Percentiles rank a stretch among this genome's conserved stretches.
phyloP scores from a whole-genome alignment of 2,329 filamentous ascomycete species.

The Curvularia lunata region DNA sequence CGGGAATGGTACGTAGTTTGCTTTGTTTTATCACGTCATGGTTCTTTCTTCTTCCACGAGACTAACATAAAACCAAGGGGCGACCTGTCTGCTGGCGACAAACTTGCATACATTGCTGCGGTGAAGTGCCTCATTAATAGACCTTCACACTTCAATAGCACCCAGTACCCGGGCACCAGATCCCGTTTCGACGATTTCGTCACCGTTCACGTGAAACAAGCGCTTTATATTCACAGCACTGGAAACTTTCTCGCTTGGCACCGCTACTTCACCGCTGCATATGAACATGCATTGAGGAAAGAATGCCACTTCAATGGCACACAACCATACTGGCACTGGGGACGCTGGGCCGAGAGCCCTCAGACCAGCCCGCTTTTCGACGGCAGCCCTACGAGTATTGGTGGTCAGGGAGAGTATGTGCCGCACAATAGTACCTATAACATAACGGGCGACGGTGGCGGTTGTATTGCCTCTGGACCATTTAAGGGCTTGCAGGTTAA shows the following conservation, averaged over 20 bases:
- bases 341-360: slow-evolving; percentile 52
- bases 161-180: slow-evolving; percentile 41
- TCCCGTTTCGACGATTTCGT: slow-evolving; percentile 49
- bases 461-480: slow-evolving; percentile 60
- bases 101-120: slow-evolving; percentile 47
- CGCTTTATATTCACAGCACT: slow-evolving; percentile 43
- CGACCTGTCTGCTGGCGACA: slow-evolving; percentile 36
- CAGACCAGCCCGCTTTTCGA: slow-evolving; percentile 63
- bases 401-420: slow-evolving; percentile 54
- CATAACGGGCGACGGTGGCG: slow-evolving; percentile 61
- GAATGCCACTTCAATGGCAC: slow-evolving; percentile 55
- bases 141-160: slow-evolving; percentile 30
- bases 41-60: not conserved
- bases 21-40: too few species aligned
- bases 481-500: slow-evolving; percentile 52
- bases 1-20: slow-evolving; percentile 35
- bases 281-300: slow-evolving; percentile 51
- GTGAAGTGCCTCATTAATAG: slow-evolving; percentile 42
- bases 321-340: slow-evolving; percentile 63
- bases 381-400: slow-evolving; percentile 58
- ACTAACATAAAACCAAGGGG: slow-evolving; percentile 28
- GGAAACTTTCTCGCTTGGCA: slow-evolving; percentile 52
- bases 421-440: not conserved
- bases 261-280: slow-evolving; percentile 51
- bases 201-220: slow-evolving; percentile 47